These are phyloP conservation scores for Pseudotsuga menziesii DNA, from an alignment of 75 land plant species.

Conservation along the genomic window DNA sequence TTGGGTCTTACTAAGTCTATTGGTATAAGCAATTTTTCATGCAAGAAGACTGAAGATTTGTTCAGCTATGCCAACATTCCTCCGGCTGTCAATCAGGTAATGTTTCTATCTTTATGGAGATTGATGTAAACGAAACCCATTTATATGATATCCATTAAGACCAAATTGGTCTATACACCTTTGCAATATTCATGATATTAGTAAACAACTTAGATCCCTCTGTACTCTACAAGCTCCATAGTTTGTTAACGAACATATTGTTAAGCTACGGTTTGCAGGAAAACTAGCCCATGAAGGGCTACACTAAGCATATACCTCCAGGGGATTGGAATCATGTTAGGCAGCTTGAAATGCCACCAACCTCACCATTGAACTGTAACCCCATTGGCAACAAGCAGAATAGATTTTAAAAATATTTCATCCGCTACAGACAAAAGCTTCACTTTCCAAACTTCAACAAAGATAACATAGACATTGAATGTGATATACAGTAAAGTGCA, in stretches of 20 bases:
- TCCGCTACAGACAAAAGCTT: no score
- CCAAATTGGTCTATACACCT: background rate
- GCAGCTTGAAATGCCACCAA: background rate
- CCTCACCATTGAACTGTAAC: background rate
- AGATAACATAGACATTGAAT: no score
- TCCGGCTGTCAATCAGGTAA: slow-evolving; percentile 60
- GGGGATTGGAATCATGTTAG: background rate
- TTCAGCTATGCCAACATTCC: slow-evolving; percentile 31
- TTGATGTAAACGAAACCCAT: no score
- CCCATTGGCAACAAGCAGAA: background rate
- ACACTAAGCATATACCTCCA: background rate
- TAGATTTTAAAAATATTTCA: no score
- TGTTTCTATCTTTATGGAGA: background rate
- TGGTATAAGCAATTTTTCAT: slow-evolving; percentile 63
- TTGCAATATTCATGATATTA: background rate
- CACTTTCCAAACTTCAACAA: no score
- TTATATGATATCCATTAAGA: background rate
- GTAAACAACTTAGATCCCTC: background rate
- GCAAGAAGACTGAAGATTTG: slow-evolving; percentile 41
- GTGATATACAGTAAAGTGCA: no score
- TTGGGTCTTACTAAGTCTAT: slow-evolving; percentile 44
- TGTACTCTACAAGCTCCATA: background rate
- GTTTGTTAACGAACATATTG: background rate
- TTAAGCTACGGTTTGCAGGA: background rate
- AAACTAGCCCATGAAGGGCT: background rate